Conservation (phyloP, 73 alveolate genomes). For the Paramecium tetraurelia region DNA sequence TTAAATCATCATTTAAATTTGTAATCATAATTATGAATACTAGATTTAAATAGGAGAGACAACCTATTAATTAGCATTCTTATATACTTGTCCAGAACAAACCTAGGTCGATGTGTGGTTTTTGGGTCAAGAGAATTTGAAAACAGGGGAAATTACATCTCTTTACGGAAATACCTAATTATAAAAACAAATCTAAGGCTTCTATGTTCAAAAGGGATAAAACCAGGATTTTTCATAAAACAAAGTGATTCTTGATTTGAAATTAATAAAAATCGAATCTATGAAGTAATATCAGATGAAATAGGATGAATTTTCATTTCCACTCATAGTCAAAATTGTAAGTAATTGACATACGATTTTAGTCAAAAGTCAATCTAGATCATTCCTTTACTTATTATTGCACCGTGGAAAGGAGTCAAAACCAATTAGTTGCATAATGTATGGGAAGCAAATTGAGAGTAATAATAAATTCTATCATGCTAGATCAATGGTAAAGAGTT, state of each 20-base stretch:
- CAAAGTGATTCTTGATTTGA: not conserved
- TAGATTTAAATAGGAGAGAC: not conserved
- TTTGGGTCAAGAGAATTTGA: not conserved
- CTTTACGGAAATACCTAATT: not conserved
- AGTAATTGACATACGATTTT: not conserved
- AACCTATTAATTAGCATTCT: not conserved
- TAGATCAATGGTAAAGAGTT: constrained; percentile 7
- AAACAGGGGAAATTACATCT: not conserved
- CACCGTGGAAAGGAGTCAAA: not conserved
- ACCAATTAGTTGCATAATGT: not conserved
- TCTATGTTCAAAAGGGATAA: not conserved
- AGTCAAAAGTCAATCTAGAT: not conserved
- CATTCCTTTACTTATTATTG: constrained; percentile 24
- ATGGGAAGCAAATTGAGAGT: not conserved
- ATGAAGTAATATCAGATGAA: not conserved
- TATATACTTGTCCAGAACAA: not conserved
- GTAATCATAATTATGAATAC: not conserved
- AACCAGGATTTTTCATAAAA: not conserved
- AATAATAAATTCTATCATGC: not conserved
- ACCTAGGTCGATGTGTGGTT: not conserved
- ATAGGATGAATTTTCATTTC: not conserved
- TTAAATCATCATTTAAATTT: constrained; percentile 25
- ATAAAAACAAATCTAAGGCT: not conserved
- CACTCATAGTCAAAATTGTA: constrained; percentile 12
- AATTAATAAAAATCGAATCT: not conserved